Base-by-base conservation (phyloP, 116 monocot species). In the Trichopus zeylanicus region DNA sequence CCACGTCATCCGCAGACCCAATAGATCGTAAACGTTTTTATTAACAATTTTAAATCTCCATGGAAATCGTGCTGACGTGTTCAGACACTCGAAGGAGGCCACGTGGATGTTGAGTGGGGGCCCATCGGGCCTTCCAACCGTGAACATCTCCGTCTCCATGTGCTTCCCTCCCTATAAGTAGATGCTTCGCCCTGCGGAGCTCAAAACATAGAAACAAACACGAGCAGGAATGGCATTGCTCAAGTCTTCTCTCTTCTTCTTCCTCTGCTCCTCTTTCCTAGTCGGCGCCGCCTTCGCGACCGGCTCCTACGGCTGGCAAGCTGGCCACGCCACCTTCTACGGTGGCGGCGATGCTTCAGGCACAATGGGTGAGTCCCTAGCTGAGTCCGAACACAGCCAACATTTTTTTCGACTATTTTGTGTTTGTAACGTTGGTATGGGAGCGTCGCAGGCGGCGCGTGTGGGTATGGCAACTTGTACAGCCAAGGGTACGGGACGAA, bases 391-490 rank as follows among this genome's bases (percentile, higher is more conserved):
- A 11, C 10, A 33, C 0, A 34, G 3, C 7, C 8, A 24, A 18
- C 15, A 46, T 46, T 2, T 46, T 9, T 46, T 7, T 46, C 2
- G 5, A 16, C 15, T 2, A 9, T 15, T 9, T 46, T 2, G 18
- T 46, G 5, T 2, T 15, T 46, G 46, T 7, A 11, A 9, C 18
- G 3, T 46, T 15, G 46, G 3, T 9, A 46, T 15, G 46, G 3
- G 42, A 18, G 32, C 21, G 10, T 23, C 66, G 60, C 31, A 78
- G 77, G 72, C 31, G 77, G 77, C 2, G 77, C 77, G 2, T 78
- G 77, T 18, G 77, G 77, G 25, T 78, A 78, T 23, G 77, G 77
- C 13, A 72, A 78, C 59, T 67, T 78, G 57, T 78, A 78, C 46
- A 64, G 77, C 67, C 67, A 67, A 39, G 77, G 77, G 11, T 78